Evolutionary conservation across 306 rosid species (phyloP).

Genomic region (Dalbergia cochinchinensis): DNA sequence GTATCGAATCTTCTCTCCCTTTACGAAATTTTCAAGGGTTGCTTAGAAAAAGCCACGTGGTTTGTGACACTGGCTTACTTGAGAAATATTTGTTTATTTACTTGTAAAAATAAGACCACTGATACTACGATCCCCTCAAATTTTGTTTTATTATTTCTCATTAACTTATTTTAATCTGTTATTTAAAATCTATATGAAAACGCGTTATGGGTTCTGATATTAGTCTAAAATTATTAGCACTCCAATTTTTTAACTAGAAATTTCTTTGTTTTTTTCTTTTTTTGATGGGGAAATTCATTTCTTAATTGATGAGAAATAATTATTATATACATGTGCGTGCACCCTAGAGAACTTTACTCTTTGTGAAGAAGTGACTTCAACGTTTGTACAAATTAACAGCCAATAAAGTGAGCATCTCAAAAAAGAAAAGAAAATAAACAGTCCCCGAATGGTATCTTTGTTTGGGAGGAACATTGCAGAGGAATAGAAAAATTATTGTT

Average conservation of each 20-base stretch:
- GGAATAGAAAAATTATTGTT: not conserved
- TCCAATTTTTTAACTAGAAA: not conserved
- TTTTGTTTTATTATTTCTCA: no score
- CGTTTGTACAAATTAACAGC: not conserved
- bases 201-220: not conserved
- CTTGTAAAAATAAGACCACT: no score
- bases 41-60: not conserved
- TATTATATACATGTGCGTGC: no score
- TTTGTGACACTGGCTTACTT: no score
- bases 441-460: not conserved
- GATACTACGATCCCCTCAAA: not conserved
- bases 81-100: no score
- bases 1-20: not conserved
- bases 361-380: not conserved
- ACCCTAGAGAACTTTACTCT: not conserved
- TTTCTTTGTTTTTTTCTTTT: no score
- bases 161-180: not conserved
- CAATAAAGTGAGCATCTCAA: not conserved
- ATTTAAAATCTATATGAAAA: no score
- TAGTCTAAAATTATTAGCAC: not conserved
- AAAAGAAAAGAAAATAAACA: not conserved
- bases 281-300: not conserved
- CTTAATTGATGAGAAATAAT: not conserved
- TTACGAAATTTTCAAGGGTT: not conserved
- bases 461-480: not conserved